Evolutionary conservation across 805 yeast genomes (phyloP), one percentile per base, ranked within the genome.

Genomic region (Nakazawaea anatomiae): DNA sequence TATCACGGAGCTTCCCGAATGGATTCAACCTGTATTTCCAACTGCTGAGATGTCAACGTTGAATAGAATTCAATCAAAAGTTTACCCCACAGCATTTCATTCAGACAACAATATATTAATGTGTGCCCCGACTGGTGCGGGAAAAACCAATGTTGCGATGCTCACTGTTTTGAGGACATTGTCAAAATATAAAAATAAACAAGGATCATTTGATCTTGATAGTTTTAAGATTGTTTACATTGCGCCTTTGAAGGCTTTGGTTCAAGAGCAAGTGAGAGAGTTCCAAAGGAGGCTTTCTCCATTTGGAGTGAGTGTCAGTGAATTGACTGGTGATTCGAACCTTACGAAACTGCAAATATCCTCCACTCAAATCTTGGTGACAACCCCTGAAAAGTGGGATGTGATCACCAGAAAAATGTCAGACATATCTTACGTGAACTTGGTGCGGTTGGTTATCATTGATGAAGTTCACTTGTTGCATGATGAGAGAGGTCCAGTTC

Each of bases 81-180:
- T 91, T 0, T 89, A 68, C 56, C 94, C 94, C 1, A 62, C 72
- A n/a, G 97, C 96, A 0, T 88, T 92, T 56, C 60, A 74, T 4
- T 68, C 78, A 1, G 94, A 88, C 60, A 74, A 75, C 4, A 92
- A 91, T 59, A 63, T 94, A 39, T 69, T 92, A 14, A 71, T 92
- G 58, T 92, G 98, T 75, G 98, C 99, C 1, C 99, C 99, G 6
- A 92, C 99, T 0, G 99, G 99, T 71, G 97, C 97, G 2, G 99
- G 99, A 70, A 92, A 92, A 64, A 92, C 99, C 27, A 94, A 94
- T 64, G 96, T 94, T 31, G 99, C 99, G 0, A 80, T 94, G 83
- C 67, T 94, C 44, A 73, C 96, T 0, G 75, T 88, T 4, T 70
- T 91, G n/a, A 69, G 85, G 46, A 72, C 86, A 0, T 62, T 91